These are phyloP conservation scores for Acanthamoeba royreba DNA, from an alignment of 208 protist species.

Conservation along the genomic window DNA sequence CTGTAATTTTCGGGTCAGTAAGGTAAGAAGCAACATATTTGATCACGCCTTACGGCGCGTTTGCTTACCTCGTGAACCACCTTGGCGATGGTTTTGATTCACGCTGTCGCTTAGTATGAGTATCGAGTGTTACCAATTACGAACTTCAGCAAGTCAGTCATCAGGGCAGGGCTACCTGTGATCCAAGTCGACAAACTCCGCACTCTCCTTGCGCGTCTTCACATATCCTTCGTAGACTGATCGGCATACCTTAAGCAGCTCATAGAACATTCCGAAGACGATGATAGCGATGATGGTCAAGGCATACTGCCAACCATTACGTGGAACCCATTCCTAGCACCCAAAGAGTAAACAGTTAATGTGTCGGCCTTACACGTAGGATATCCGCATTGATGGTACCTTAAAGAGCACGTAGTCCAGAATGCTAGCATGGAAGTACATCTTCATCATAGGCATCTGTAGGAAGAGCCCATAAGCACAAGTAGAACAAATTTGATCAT, in stretches of 20 bases:
- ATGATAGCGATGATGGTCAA: background rate
- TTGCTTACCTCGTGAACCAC: too few relatives aligned
- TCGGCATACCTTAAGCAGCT: background rate
- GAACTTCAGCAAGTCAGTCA: background rate
- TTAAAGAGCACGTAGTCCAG: conserved; percentile 56
- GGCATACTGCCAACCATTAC: background rate
- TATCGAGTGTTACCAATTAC: background rate
- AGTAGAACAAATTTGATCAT: too few relatives aligned
- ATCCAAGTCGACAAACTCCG: too few relatives aligned
- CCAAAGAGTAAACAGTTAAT: background rate
- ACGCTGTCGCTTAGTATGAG: too few relatives aligned
- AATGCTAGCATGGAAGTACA: conserved; percentile 59
- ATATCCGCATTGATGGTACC: background rate
- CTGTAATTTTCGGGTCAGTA: too few relatives aligned
- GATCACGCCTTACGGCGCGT: too few relatives aligned
- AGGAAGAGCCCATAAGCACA: too few relatives aligned
- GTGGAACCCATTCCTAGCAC: background rate
- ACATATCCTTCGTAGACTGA: background rate
- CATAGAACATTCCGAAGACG: background rate
- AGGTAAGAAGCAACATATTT: too few relatives aligned
- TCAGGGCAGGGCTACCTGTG: too few relatives aligned
- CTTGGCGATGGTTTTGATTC: too few relatives aligned
- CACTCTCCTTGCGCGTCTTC: background rate
- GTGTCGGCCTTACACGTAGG: background rate
- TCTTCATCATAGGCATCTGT: conserved; percentile 27